Base-by-base conservation (phyloP, 345 rosid species). In the Boechera retrofracta region DNA sequence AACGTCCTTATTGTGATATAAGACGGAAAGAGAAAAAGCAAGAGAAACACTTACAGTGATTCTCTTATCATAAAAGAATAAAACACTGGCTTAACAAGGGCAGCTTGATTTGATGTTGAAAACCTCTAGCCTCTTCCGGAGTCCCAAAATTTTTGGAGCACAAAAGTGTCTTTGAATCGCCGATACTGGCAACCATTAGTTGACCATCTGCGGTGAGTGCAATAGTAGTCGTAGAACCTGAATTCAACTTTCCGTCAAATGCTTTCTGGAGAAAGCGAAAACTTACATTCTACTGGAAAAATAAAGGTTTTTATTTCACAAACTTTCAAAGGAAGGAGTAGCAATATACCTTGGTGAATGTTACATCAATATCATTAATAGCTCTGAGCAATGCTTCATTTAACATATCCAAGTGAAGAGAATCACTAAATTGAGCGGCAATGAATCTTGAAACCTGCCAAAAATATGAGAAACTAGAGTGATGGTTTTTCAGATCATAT, bases 201-300 rank as follows among this genome's bases (percentile, higher is more conserved):
- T 86, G 92, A 58, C 87, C 94, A 71, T 91, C 94, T 49, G 87
- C 98, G 16, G 83, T 81, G 24, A 93, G 78, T 64, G 87, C 83
- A 76, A 93, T 72, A 28, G 95, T 84, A 49, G 98, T 97, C 1
- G 98, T 93, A 28, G 98, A 87, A 61, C 98, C 98, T 4, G 98
- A 83, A 81, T 56, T 73, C 66, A 93, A 78, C 78, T 84, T 80
- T 12, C 79, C 24, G 24, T 21, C 24, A 21, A 1, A 21, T 21
- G 24, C 24, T 21, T 21, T 1, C 24, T 21, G 24, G 24, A 21
- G 24, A 21, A 21, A 21, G 24, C 24, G 1, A 21, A 21, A 21
- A 21, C 24, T 21, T 21, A 21, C 24, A 21, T 21, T 21, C 24
- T 21, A 1, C 24, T 21, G 24, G 24, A 21, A 21, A 21, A 21